Conservation (phyloP, 2,329 filamentous ascomycete genomes). For the Colletotrichum destructivum region DNA sequence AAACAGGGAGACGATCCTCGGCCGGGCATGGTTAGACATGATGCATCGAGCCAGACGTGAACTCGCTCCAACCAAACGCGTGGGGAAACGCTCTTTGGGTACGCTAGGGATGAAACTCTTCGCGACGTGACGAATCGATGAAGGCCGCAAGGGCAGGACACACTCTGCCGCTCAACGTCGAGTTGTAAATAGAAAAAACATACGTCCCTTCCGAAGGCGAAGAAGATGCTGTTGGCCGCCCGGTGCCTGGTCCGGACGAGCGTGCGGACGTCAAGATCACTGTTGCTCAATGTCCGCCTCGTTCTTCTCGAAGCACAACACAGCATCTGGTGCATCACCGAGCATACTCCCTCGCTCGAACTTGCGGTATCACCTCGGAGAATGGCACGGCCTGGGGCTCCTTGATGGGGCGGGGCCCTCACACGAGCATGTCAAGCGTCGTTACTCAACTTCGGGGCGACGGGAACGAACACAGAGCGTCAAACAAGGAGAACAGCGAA, state of each 20-base stretch:
- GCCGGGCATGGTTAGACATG: not conserved
- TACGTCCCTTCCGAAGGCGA: not conserved
- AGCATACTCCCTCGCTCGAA: not conserved
- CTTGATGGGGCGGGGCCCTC: not conserved
- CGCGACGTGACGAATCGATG: not conserved
- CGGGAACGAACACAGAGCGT: slow-evolving; percentile 22
- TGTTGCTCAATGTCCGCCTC: not conserved
- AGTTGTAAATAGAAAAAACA: not conserved
- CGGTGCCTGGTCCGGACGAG: not conserved
- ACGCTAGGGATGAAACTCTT: not conserved
- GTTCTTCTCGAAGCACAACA: slow-evolving; percentile 1
- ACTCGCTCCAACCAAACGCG: not conserved
- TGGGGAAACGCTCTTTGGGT: not conserved
- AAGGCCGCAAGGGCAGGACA: not conserved
- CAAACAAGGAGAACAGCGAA: slow-evolving; percentile 12
- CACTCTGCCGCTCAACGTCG: too few relatives aligned
- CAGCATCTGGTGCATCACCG: not conserved
- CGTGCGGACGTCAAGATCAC: not conserved
- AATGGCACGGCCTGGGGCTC: not conserved
- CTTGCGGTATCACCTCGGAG: slow-evolving; percentile 9
- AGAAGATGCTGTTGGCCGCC: not conserved
- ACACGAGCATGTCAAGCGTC: not conserved
- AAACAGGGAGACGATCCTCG: not conserved
- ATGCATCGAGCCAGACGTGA: too few relatives aligned
- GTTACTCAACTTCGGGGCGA: not conserved